Conservation (phyloP, 495 filamentous ascomycete species). For the Cenococcum geophilum region DNA sequence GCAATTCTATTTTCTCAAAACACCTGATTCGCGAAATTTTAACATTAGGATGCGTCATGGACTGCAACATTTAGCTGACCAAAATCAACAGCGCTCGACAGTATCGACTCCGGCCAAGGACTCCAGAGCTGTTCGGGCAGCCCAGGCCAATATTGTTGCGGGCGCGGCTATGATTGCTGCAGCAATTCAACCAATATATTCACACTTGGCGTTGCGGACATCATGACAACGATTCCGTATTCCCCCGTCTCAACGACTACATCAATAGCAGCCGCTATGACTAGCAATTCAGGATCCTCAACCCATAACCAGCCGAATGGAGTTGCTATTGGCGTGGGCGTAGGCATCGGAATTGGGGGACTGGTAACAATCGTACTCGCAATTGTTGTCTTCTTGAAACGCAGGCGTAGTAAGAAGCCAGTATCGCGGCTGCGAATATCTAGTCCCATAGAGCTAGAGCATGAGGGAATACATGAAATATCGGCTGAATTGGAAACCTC, state of each 20-base stretch:
- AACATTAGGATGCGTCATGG: too few species aligned
- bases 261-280: not conserved
- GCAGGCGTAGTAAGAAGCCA: not conserved
- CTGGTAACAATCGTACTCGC: not conserved
- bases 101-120: conserved; percentile 11
- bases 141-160: conserved; percentile 11
- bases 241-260: not conserved
- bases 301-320: not conserved
- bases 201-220: conserved; percentile 8
- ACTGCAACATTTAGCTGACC: too few species aligned
- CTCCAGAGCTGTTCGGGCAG: conserved; percentile 9
- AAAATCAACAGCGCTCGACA: not conserved
- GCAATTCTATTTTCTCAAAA: not conserved
- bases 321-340: conserved; percentile 6
- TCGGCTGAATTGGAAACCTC: not conserved
- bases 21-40: too few species aligned
- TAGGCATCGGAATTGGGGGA: conserved; percentile 12
- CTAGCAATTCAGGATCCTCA: not conserved
- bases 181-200: conserved; percentile 16
- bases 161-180: conserved; percentile 10
- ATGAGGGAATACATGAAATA: not conserved
- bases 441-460: not conserved
- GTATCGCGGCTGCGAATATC: not conserved
- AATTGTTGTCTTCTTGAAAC: conserved; percentile 4
- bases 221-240: conserved; percentile 9